Percentiles rank a stretch among this genome's conserved stretches.
Conservation (phyloP, 305 asterid species). For the Rubia tinctorum region DNA sequence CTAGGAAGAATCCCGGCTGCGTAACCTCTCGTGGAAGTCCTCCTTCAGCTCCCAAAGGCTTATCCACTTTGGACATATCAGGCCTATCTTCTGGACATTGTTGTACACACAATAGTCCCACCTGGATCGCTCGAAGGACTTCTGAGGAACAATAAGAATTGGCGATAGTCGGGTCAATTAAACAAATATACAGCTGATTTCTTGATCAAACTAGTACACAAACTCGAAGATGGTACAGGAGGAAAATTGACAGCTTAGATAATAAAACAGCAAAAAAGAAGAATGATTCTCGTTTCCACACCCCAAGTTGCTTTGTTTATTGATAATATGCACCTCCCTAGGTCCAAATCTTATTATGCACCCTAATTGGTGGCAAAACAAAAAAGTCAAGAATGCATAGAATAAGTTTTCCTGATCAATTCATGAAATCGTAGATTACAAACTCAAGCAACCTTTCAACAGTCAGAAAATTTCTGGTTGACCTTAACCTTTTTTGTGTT, state of each 20-base stretch:
- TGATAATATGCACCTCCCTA: no score
- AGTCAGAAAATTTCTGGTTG: no score
- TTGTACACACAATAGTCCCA: slow-evolving; percentile 32
- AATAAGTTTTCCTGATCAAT: not conserved
- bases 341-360: not conserved
- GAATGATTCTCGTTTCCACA: not conserved
- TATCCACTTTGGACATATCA: not conserved
- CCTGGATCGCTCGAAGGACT: slow-evolving; percentile 31
- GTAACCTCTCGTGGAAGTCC: slow-evolving; percentile 36
- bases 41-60: slow-evolving; percentile 32
- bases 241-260: not conserved
- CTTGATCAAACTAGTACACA: no score
- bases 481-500: no score
- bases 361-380: not conserved
- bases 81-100: slow-evolving; percentile 1
- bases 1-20: slow-evolving; percentile 45
- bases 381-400: not conserved
- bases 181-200: not conserved
- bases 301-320: no score
- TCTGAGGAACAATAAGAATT: slow-evolving; percentile 18
- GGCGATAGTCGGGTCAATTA: no score
- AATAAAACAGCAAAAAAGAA: not conserved
- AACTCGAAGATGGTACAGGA: not conserved
- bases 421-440: no score
- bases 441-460: no score